These are phyloP conservation scores for Phytopythium cucurbitacearum DNA, from an alignment of 352 stramenopile species.

Conservation along the genomic window DNA sequence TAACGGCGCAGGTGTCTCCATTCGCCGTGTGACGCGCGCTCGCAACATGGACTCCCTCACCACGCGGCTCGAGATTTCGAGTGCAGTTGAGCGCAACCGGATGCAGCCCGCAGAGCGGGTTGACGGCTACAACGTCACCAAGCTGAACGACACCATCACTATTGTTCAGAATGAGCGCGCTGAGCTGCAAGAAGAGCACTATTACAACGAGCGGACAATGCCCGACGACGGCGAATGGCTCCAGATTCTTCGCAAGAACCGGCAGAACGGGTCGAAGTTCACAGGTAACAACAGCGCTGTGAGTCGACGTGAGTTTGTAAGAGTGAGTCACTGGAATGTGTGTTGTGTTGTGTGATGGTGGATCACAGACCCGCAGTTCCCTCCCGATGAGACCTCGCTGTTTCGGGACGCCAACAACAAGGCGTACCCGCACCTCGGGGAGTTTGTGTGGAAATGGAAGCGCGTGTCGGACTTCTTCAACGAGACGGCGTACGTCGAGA, in stretches of 20 bases:
- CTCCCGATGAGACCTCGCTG: conserved; percentile 58
- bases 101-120: conserved; percentile 39
- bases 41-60: conserved; percentile 77
- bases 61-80: conserved; percentile 68
- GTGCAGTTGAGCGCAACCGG: conserved; percentile 62
- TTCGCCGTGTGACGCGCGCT: conserved; percentile 43
- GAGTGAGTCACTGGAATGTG: neutral
- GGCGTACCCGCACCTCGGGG: conserved; percentile 65
- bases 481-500: conserved; percentile 78
- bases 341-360: neutral
- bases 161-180: conserved; percentile 64
- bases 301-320: neutral
- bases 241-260: conserved; percentile 67
- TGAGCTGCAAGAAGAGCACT: conserved; percentile 52
- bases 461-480: conserved; percentile 84
- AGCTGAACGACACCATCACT: conserved; percentile 64
- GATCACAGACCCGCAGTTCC: conserved; percentile 63
- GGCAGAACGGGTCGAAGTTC: conserved; percentile 67
- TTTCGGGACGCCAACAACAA: conserved; percentile 63
- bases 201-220: conserved; percentile 62
- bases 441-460: conserved; percentile 84
- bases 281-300: conserved; percentile 27
- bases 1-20: conserved; percentile 47
- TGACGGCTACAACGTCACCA: conserved; percentile 75
- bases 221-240: conserved; percentile 72